phyloP scores from a whole-genome alignment of 176 grass and related monocot species.

The Oryza australiensis region DNA sequence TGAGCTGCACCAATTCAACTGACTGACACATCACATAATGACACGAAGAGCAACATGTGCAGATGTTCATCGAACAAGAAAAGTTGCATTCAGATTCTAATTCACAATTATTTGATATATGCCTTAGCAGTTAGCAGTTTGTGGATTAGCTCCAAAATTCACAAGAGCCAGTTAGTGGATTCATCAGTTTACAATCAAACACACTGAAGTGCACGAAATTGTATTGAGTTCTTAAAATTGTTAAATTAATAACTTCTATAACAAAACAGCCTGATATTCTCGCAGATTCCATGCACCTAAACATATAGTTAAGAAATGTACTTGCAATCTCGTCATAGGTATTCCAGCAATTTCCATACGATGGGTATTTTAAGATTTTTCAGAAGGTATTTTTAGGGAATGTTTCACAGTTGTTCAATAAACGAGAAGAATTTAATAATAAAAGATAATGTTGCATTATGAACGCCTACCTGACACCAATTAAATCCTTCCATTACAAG shows the following conservation, averaged over 20 bases:
- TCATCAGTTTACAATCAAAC: not conserved
- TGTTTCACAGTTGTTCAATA: not conserved
- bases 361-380: not conserved
- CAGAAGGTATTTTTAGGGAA: not conserved
- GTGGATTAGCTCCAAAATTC: not conserved
- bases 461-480: constrained; percentile 82
- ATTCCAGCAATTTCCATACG: not conserved
- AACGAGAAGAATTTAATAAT: not conserved
- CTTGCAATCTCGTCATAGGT: not conserved
- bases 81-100: not conserved
- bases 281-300: not conserved
- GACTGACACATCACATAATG: not conserved
- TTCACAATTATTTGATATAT: not conserved
- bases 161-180: not conserved
- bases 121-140: not conserved
- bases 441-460: constrained; percentile 1
- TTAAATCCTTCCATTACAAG: constrained; percentile 99
- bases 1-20: not conserved
- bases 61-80: not conserved
- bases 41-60: not conserved
- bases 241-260: not conserved
- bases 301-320: not conserved
- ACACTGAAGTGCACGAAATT: not conserved
- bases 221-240: not conserved
- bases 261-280: not conserved